These are phyloP conservation scores for Populus alba DNA, from an alignment of 345 rosid genomes.

Conservation along the genomic window DNA sequence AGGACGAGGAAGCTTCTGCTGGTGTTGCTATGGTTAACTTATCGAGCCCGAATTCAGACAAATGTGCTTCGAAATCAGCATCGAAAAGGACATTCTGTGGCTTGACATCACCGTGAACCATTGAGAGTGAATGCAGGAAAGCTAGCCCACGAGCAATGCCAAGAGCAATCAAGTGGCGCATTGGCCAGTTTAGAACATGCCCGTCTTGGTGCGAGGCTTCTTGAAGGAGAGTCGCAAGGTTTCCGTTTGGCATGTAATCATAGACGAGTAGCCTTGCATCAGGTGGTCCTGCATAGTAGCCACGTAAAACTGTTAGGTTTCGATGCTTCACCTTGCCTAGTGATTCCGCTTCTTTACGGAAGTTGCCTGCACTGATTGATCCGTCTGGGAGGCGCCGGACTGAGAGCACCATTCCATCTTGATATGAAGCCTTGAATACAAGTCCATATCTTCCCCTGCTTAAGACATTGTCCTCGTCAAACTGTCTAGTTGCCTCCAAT, in stretches of 20 bases:
- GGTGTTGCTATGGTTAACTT: constrained; percentile 48
- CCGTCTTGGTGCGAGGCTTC: constrained; percentile 99
- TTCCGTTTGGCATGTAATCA: constrained; percentile 98
- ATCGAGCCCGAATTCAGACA: constrained; percentile 83
- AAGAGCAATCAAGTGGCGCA: constrained; percentile 95
- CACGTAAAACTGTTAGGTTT: constrained; percentile 83
- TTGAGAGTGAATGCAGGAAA: constrained; percentile 71
- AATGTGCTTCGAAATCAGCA: constrained; percentile 93
- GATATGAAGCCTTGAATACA: constrained; percentile 81
- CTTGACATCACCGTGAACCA: constrained; percentile 86
- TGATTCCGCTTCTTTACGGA: constrained; percentile 79
- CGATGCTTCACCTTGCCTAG: constrained; percentile 84
- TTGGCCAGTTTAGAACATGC: constrained; percentile 96
- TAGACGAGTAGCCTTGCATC: constrained; percentile 74
- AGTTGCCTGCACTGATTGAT: constrained; percentile 58
- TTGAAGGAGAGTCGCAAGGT: constrained; percentile 84
- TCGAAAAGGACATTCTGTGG: constrained; percentile 92
- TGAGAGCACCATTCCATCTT: constrained; percentile 90
- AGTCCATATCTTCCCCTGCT: constrained; percentile 71
- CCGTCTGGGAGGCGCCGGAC: constrained; percentile 69
- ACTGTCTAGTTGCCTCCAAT: constrained; percentile 77
- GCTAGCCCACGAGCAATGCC: constrained; percentile 90
- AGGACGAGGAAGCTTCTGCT: constrained; percentile 54
- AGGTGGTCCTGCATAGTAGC: constrained; percentile 81
- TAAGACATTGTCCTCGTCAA: constrained; percentile 90